Evolutionary conservation across 2,329 filamentous ascomycete genomes (phyloP).

Genomic region (Aspergillus ustus): DNA sequence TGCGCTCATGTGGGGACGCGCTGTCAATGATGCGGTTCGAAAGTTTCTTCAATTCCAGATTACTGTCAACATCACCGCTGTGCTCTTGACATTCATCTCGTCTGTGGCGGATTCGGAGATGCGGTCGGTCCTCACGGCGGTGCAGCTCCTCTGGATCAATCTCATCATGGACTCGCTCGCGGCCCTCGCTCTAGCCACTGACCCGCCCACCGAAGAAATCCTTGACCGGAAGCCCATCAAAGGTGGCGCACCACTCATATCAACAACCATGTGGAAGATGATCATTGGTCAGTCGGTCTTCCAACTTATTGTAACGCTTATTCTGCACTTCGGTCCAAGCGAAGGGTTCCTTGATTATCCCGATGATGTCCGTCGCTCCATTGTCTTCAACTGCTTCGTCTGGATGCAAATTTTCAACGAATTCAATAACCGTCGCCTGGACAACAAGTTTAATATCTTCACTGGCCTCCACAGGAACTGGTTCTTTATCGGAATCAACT

Average conservation of each 20-base stretch:
- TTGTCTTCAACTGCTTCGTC: slow-evolving; percentile 97
- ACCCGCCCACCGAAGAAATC: slow-evolving; percentile 77
- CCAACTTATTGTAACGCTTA: slow-evolving; percentile 75
- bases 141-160: slow-evolving; percentile 91
- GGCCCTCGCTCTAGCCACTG: slow-evolving; percentile 62
- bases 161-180: slow-evolving; percentile 70
- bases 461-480: slow-evolving; percentile 79
- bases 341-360: slow-evolving; percentile 58
- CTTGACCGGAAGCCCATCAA: slow-evolving; percentile 76
- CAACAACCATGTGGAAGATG: slow-evolving; percentile 97
- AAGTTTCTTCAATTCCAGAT: slow-evolving; percentile 65
- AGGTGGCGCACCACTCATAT: slow-evolving; percentile 70
- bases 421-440: slow-evolving; percentile 89
- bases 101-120: slow-evolving; percentile 70
- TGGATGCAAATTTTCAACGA: slow-evolving; percentile 99
- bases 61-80: slow-evolving; percentile 87
- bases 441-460: slow-evolving; percentile 93
- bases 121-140: slow-evolving; percentile 76
- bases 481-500: slow-evolving; percentile 83
- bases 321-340: slow-evolving; percentile 73
- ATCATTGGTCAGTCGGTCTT: slow-evolving; percentile 89
- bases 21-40: slow-evolving; percentile 67
- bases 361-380: slow-evolving; percentile 42
- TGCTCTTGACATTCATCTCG: slow-evolving; percentile 81
- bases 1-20: slow-evolving; percentile 67